A percentile compares a stretch with the other conserved stretches of the same genome.
Evolutionary conservation across 78 protist genomes (phyloP).

Genomic region (Chrysochromulina parva): DNA sequence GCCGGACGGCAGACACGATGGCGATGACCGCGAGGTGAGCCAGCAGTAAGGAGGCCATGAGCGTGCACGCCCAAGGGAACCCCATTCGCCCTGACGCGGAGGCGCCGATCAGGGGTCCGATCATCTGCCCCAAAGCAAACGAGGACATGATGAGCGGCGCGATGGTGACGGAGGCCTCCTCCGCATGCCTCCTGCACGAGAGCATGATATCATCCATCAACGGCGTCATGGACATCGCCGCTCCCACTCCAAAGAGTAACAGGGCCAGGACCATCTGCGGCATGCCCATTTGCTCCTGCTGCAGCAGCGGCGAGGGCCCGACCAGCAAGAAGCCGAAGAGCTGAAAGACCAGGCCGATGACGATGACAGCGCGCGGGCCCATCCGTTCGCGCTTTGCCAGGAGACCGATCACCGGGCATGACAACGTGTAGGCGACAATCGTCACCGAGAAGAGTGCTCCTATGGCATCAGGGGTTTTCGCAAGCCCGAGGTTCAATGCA

Average conservation of each 20-base stretch:
- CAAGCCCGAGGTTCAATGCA: not conserved
- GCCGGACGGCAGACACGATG: too few species aligned
- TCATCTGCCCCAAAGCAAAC: not conserved
- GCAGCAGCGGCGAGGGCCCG: conserved; percentile 1
- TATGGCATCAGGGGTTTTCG: not conserved
- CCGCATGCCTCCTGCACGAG: not conserved
- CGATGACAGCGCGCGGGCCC: not conserved
- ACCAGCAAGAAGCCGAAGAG: not conserved
- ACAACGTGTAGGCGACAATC: not conserved
- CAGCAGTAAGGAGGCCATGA: not conserved
- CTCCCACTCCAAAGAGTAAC: conserved; percentile 9
- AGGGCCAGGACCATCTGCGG: not conserved
- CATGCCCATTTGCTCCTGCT: not conserved
- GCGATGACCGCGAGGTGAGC: too few species aligned
- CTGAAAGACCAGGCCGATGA: not conserved
- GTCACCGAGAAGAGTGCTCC: conserved; percentile 10
- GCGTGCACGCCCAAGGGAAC: conserved; percentile 9
- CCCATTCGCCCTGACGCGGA: not conserved
- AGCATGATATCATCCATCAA: conserved; percentile 13
- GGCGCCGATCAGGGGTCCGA: not conserved
- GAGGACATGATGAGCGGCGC: not conserved
- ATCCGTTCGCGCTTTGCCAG: not conserved
- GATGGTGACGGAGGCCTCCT: not conserved
- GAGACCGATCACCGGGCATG: too few species aligned
- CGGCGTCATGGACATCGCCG: not conserved